Percentiles rank a stretch among this genome's conserved stretches.
phyloP scores from a whole-genome alignment of 495 filamentous ascomycete species.

The Penicillium salamii region DNA sequence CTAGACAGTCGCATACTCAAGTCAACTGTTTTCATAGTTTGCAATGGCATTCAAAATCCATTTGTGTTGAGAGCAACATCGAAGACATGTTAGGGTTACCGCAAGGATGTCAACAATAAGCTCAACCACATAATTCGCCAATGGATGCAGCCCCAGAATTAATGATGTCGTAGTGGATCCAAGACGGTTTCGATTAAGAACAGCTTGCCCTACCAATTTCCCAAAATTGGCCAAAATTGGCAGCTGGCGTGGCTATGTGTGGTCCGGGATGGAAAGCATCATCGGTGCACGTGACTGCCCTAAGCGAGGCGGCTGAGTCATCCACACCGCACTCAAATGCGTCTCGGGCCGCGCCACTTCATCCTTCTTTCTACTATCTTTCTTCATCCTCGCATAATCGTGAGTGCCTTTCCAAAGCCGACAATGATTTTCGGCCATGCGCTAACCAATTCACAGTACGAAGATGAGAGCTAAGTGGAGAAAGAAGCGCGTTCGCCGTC shows the following conservation, averaged over 20 bases:
- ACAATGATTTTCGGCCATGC: constrained; percentile 13
- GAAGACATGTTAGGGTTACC: background rate
- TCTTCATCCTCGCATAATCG: constrained; percentile 53
- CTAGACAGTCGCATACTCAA: too few species aligned
- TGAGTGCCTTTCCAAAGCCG: constrained; percentile 32
- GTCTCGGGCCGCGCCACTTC: constrained; percentile 31
- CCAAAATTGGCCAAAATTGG: background rate
- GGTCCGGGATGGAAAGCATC: constrained; percentile 1
- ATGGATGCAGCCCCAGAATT: background rate
- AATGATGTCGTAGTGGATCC: background rate
- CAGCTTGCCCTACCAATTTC: constrained; percentile 10
- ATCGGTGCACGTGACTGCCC: background rate
- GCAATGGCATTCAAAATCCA: too few species aligned
- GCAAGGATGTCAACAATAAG: background rate
- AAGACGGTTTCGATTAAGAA: background rate
- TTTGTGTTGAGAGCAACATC: too few species aligned
- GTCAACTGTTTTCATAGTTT: too few species aligned
- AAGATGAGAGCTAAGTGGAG: constrained; percentile 99
- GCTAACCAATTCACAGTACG: constrained; percentile 41
- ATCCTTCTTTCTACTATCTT: constrained; percentile 50
- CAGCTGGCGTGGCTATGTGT: constrained; percentile 13
- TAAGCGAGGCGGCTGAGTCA: constrained; percentile 44
- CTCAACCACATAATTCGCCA: background rate
- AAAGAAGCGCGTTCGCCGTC: constrained; percentile 97
- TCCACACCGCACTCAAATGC: constrained; percentile 46